Conservation (phyloP, 2,329 filamentous ascomycete genomes). For the Periconia sp. region DNA sequence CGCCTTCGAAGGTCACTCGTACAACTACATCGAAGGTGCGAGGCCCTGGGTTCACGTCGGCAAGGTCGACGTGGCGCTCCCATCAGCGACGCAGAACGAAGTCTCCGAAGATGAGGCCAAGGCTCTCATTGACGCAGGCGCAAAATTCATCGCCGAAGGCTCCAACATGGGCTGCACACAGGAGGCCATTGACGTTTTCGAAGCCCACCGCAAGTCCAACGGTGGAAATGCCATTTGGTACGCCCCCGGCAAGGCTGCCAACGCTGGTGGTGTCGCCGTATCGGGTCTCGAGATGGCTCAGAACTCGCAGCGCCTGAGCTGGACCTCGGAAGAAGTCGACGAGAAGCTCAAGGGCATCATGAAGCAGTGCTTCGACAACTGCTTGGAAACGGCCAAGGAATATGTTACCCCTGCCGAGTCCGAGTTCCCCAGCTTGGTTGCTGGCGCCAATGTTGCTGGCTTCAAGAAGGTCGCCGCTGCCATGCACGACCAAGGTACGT, state of each 20-base stretch:
- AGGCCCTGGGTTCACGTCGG: slow-evolving; percentile 91
- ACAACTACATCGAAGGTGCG: slow-evolving; percentile 83
- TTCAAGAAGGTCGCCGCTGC: slow-evolving; percentile 94
- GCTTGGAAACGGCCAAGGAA: slow-evolving; percentile 83
- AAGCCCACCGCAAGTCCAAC: slow-evolving; percentile 69
- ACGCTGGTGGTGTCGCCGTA: slow-evolving; percentile 95
- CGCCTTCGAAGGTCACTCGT: slow-evolving; percentile 68
- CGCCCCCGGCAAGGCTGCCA: slow-evolving; percentile 91
- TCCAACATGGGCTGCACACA: slow-evolving; percentile 99
- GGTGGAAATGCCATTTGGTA: slow-evolving; percentile 86
- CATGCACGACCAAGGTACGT: slow-evolving; percentile 86
- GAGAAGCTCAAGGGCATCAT: slow-evolving; percentile 90
- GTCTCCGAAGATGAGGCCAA: slow-evolving; percentile 88
- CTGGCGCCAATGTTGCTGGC: slow-evolving; percentile 94
- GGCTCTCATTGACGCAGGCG: slow-evolving; percentile 73
- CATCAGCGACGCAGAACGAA: slow-evolving; percentile 96
- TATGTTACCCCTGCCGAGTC: slow-evolving; percentile 79
- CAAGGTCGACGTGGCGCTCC: slow-evolving; percentile 87
- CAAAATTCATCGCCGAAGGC: slow-evolving; percentile 88
- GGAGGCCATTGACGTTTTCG: slow-evolving; percentile 91
- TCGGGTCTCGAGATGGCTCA: slow-evolving; percentile 99
- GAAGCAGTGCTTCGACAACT: slow-evolving; percentile 89
- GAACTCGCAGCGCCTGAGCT: slow-evolving; percentile 84
- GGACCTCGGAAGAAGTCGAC: slow-evolving; percentile 90
- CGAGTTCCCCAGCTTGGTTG: slow-evolving; percentile 86